These are phyloP conservation scores for Cylindrodendrum hubeiense DNA, from an alignment of 2,329 filamentous ascomycete species.

Conservation along the genomic window DNA sequence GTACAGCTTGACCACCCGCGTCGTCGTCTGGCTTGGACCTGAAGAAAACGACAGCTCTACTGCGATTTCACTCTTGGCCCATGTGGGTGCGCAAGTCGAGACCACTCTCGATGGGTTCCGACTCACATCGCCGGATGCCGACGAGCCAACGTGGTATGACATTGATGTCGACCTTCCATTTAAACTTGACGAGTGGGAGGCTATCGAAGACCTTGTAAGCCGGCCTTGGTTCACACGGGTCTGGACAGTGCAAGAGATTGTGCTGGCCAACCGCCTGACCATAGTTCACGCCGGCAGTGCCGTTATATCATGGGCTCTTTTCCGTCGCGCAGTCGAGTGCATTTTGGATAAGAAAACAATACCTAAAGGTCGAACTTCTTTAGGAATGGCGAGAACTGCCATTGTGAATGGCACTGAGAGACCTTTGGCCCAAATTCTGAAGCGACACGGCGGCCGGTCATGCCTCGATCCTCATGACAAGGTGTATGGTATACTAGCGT, in stretches of 20 bases:
- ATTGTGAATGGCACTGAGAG: background rate
- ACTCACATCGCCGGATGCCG: background rate
- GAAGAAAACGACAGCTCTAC: constrained; percentile 3
- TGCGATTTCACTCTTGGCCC: background rate
- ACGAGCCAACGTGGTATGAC: constrained; percentile 3
- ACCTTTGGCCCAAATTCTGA: background rate
- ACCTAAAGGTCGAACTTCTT: background rate
- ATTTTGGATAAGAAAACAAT: background rate
- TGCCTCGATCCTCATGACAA: constrained; percentile 19
- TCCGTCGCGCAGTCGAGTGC: constrained; percentile 5
- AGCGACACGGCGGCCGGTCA: background rate
- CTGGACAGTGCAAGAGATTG: constrained; percentile 1
- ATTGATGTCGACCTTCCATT: background rate
- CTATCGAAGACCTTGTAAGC: background rate
- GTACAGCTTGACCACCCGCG: background rate
- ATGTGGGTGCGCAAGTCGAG: constrained; percentile 3
- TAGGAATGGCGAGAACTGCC: background rate
- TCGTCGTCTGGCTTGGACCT: constrained; percentile 17
- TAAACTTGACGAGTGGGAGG: background rate
- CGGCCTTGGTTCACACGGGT: constrained; percentile 6
- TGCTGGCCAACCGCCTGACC: constrained; percentile 6
- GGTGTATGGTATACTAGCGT: constrained; percentile 15
- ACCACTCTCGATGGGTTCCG: background rate
- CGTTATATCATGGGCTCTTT: background rate
- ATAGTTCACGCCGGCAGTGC: background rate